Evolutionary conservation across 768 basidiomycete genomes (phyloP).

Genomic region (Termitomyces titanicus): DNA sequence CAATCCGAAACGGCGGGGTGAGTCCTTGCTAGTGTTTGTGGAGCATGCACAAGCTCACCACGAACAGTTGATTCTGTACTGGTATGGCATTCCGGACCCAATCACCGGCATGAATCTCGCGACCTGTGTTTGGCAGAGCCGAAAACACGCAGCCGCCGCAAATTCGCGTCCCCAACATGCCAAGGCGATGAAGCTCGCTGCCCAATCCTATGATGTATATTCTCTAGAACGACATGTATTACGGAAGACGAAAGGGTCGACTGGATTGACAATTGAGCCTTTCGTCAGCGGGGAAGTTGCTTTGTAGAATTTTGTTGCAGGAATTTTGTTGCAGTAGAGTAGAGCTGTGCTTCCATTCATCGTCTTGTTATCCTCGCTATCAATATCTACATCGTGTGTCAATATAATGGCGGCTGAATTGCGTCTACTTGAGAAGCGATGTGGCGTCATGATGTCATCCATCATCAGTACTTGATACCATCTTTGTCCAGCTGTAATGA

Average conservation of each 20-base stretch:
- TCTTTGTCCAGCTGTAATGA: too few relatives aligned
- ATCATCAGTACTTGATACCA: too few relatives aligned
- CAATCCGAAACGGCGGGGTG: conserved; percentile 82
- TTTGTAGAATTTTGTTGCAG: too few relatives aligned
- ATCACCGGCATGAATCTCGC: conserved; percentile 83
- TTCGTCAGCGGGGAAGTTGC: conserved; percentile 67
- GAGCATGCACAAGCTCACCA: background rate
- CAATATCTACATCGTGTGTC: background rate
- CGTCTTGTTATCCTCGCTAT: conserved; percentile 6
- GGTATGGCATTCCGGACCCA: conserved; percentile 85
- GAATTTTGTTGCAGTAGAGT: background rate
- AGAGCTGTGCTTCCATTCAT: background rate
- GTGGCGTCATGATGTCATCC: background rate
- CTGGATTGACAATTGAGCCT: conserved; percentile 50
- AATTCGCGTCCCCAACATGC: conserved; percentile 79
- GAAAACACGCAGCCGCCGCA: conserved; percentile 78
- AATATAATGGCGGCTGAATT: too few relatives aligned
- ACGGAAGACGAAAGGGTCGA: conserved; percentile 60
- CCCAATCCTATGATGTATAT: conserved; percentile 74
- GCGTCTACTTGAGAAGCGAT: background rate
- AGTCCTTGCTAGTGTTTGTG: conserved; percentile 23
- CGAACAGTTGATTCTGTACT: conserved; percentile 78
- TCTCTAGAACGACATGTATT: conserved; percentile 73
- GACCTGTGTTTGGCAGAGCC: conserved; percentile 94
- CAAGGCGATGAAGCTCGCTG: conserved; percentile 79